Evolutionary conservation across 805 yeast species (phyloP).

Genomic region (Wickerhamiella bombiphila): DNA sequence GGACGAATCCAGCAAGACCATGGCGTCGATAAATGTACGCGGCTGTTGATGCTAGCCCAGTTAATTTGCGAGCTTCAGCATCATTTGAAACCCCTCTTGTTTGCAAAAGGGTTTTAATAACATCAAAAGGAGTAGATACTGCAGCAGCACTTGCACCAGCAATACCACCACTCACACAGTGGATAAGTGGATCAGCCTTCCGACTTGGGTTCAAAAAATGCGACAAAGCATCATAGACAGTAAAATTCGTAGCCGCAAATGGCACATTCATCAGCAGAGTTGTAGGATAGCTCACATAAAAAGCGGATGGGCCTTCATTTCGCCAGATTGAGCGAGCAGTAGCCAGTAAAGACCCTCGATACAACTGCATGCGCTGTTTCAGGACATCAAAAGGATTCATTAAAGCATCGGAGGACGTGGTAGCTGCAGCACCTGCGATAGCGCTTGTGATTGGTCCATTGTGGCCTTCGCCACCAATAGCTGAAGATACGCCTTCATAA

Average conservation of each 20-base stretch:
- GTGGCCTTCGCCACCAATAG: constrained; percentile 30
- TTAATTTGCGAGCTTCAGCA: constrained; percentile 35
- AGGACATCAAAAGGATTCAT: constrained; percentile 96
- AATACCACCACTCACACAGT: constrained; percentile 83
- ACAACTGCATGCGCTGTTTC: constrained; percentile 83
- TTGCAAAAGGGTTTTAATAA: constrained; percentile 81
- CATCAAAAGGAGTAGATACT: constrained; percentile 80
- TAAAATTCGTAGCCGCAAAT: constrained; percentile 86
- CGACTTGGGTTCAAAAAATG: constrained; percentile 60
- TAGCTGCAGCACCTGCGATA: constrained; percentile 79
- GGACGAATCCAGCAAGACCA: constrained; percentile 47
- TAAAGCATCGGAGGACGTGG: constrained; percentile 83
- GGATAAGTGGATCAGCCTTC: constrained; percentile 73
- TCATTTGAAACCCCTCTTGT: constrained; percentile 38
- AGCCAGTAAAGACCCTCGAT: constrained; percentile 9
- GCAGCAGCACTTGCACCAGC: constrained; percentile 96
- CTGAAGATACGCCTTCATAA: constrained; percentile 64
- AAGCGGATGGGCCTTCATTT: constrained; percentile 44
- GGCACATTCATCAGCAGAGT: constrained; percentile 86
- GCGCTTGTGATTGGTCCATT: constrained; percentile 61
- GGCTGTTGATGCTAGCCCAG: constrained; percentile 60
- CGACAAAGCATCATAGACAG: constrained; percentile 77
- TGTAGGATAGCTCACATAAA: constrained; percentile 87
- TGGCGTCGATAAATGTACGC: constrained; percentile 36
- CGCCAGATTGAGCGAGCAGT: constrained; percentile 23